Conservation (phyloP, 495 filamentous ascomycete species). For the Halenospora varia region DNA sequence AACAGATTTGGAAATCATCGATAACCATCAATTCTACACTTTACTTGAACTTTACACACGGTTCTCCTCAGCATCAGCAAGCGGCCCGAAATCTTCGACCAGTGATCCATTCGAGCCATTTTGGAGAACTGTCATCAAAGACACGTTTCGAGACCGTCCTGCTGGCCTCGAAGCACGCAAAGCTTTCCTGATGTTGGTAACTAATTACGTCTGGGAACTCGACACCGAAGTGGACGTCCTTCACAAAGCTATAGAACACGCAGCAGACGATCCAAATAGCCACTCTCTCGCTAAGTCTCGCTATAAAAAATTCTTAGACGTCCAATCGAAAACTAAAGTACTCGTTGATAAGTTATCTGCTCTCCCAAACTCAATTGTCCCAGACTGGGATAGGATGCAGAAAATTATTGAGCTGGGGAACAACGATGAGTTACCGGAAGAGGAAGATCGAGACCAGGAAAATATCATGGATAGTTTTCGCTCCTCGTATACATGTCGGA, state of each 20-base stretch:
- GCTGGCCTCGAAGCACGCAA: conserved; percentile 7
- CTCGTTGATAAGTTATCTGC: neutral
- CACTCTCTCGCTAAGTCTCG: neutral
- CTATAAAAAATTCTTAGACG: neutral
- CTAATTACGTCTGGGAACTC: conserved; percentile 9
- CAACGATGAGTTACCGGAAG: neutral
- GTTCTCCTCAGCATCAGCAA: neutral
- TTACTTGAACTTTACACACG: conserved; percentile 6
- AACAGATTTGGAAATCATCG: neutral
- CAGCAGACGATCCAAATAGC: neutral
- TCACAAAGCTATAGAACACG: neutral
- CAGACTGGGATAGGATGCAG: neutral
- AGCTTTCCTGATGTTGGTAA: conserved; percentile 15
- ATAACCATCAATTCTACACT: conserved; percentile 2
- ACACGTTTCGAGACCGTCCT: conserved; percentile 9
- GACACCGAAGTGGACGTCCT: neutral
- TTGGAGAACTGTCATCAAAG: conserved; percentile 17
- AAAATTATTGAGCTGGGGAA: neutral
- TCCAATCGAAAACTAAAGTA: neutral
- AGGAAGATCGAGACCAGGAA: neutral
- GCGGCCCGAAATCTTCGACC: neutral
- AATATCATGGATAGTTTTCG: conserved; percentile 17
- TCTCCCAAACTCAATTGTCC: neutral
- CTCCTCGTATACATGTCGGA: conserved; percentile 10
- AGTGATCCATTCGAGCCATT: conserved; percentile 5